Conservation (phyloP, 768 basidiomycete species). For the Boletus edulis region DNA sequence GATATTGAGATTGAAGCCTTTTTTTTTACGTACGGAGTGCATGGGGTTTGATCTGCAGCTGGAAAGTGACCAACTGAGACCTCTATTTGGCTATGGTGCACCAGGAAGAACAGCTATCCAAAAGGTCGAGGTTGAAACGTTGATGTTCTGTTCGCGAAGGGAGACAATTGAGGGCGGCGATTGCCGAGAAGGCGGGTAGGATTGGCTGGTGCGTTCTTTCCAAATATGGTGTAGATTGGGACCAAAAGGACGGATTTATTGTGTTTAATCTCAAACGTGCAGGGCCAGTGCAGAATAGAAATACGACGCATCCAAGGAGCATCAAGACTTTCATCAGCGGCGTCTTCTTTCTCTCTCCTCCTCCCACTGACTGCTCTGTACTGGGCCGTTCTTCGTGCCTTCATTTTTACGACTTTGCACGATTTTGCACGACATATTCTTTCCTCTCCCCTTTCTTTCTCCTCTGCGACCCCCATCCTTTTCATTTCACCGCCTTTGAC, state of each 20-base stretch:
- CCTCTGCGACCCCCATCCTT: conserved; percentile 20
- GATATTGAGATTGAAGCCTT: neutral
- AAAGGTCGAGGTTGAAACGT: conserved; percentile 1
- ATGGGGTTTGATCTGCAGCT: neutral
- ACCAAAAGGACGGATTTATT: conserved; percentile 16
- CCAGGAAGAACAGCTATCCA: neutral
- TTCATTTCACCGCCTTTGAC: conserved; percentile 31
- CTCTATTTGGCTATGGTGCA: no score
- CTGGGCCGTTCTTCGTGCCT: conserved; percentile 29
- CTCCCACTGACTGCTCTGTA: conserved; percentile 21
- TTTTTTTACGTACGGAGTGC: conserved; percentile 10
- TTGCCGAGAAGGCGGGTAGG: conserved; percentile 1
- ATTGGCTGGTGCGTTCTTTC: neutral
- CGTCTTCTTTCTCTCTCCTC: conserved; percentile 30
- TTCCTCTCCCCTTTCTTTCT: conserved; percentile 38
- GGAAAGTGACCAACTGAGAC: neutral
- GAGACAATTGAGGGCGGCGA: neutral
- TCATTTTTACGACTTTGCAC: conserved; percentile 63
- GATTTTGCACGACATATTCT: conserved; percentile 65
- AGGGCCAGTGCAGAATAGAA: conserved; percentile 32
- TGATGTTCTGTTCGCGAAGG: conserved; percentile 12
- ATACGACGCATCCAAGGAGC: conserved; percentile 32
- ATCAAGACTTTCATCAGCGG: conserved; percentile 33
- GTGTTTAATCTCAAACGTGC: conserved; percentile 17
- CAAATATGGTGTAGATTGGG: conserved; percentile 8